phyloP scores from a whole-genome alignment of 169 alveolate species.

The Plasmodium cynomolgi region DNA sequence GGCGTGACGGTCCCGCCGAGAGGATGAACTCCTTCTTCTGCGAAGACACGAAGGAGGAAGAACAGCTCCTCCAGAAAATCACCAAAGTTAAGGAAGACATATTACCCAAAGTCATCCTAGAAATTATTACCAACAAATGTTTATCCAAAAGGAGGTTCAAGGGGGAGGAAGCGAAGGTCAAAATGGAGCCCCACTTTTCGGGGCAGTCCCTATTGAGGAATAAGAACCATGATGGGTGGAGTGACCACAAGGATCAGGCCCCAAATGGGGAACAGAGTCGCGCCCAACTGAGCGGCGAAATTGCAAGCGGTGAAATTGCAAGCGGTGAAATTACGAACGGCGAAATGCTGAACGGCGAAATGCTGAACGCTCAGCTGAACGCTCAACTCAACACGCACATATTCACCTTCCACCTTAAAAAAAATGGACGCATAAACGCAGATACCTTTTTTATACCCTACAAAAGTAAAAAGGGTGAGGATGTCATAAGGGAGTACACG shows the following conservation, averaged over 20 bases:
- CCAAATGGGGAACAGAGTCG: background rate
- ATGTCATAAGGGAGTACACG: slow-evolving; percentile 50
- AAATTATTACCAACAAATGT: slow-evolving; percentile 23
- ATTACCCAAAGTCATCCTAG: slow-evolving; percentile 15
- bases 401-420: slow-evolving; percentile 62
- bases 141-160: background rate
- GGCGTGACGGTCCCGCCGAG: background rate
- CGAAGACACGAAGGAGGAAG: slow-evolving; percentile 70
- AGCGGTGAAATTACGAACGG: too few relatives aligned
- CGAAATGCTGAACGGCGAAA: background rate
- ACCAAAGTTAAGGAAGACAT: slow-evolving; percentile 3
- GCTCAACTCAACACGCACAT: slow-evolving; percentile 5
- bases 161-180: background rate
- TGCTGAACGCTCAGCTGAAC: slow-evolving; percentile 12
- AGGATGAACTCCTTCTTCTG: slow-evolving; percentile 58
- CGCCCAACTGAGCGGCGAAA: background rate
- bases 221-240: background rate
- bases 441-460: slow-evolving; percentile 63
- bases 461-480: slow-evolving; percentile 34
- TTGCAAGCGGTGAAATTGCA: background rate
- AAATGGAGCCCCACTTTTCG: background rate
- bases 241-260: background rate
- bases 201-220: background rate
- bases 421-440: slow-evolving; percentile 43
- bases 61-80: slow-evolving; percentile 36